phyloP scores from a whole-genome alignment of 768 basidiomycete species.

The Phlebiopsis flavidoalba region DNA sequence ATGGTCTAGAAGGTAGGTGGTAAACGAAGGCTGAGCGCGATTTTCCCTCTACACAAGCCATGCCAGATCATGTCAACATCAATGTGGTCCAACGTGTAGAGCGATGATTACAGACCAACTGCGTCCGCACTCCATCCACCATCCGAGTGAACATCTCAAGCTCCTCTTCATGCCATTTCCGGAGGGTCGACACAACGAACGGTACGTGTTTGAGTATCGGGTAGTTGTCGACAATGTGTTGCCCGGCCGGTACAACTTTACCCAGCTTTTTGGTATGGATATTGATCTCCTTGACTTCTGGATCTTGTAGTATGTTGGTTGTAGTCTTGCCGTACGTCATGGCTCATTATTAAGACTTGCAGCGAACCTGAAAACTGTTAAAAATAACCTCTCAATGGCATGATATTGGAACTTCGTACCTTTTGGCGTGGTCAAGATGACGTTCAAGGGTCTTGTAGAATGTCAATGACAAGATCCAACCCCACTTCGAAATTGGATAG shows the following conservation, averaged over 20 bases:
- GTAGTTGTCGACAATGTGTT: conserved; percentile 29
- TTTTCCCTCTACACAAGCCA: conserved; percentile 18
- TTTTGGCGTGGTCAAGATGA: conserved; percentile 29
- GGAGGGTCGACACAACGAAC: conserved; percentile 54
- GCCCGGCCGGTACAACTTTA: conserved; percentile 31
- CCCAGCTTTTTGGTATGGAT: conserved; percentile 29
- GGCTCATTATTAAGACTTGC: conserved; percentile 33
- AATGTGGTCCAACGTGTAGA: neutral
- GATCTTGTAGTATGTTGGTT: conserved; percentile 32
- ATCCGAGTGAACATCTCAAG: conserved; percentile 28
- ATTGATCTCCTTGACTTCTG: conserved; percentile 29
- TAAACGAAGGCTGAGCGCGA: conserved; percentile 26
- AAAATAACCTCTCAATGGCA: neutral
- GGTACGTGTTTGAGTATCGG: conserved; percentile 42
- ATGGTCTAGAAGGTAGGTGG: conserved; percentile 32
- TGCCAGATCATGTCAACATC: neutral
- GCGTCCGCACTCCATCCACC: conserved; percentile 23
- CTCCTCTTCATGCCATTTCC: conserved; percentile 45
- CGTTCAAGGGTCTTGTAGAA: conserved; percentile 27
- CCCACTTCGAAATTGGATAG: conserved; percentile 29
- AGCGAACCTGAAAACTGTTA: conserved; percentile 25
- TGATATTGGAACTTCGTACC: conserved; percentile 18
- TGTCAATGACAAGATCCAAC: conserved; percentile 29
- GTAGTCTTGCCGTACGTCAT: conserved; percentile 37
- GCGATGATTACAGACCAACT: conserved; percentile 21